Conservation (phyloP, 345 rosid species). For the Acer saccharum region DNA sequence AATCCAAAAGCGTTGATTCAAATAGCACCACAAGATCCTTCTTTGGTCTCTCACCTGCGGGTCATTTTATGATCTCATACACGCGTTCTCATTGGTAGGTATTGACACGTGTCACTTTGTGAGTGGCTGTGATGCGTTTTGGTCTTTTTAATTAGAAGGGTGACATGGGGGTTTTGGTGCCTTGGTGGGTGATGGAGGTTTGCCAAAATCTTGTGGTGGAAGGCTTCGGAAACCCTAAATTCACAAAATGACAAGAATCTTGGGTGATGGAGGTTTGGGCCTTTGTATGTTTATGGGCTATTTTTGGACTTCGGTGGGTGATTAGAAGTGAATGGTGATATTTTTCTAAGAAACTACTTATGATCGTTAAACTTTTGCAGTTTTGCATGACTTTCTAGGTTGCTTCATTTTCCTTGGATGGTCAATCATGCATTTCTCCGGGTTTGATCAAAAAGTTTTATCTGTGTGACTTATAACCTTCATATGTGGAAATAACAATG, state of each 20-base stretch:
- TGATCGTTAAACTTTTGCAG: too few relatives aligned
- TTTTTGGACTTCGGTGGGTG: too few relatives aligned
- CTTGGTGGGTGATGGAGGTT: neutral
- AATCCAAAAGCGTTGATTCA: conserved; percentile 46
- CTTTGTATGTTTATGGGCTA: too few relatives aligned
- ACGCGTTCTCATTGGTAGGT: neutral
- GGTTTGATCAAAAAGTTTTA: neutral
- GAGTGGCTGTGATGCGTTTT: neutral
- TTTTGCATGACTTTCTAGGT: neutral
- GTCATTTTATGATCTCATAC: neutral
- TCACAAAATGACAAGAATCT: neutral
- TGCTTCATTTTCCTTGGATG: neutral
- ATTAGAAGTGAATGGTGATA: too few relatives aligned
- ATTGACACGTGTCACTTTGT: neutral
- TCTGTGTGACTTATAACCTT: neutral
- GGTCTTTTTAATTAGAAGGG: neutral
- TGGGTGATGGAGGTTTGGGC: neutral
- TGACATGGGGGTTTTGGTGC: conserved; percentile 4
- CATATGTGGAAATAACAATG: neutral
- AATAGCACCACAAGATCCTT: conserved; percentile 49
- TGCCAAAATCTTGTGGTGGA: neutral
- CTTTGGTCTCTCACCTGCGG: conserved; percentile 16
- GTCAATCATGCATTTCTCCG: neutral
- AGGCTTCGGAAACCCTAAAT: conserved; percentile 16
- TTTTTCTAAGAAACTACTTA: neutral